Base-by-base conservation (phyloP, 192 early-diverging fungal genomes). In the Funneliformis geosporum region DNA sequence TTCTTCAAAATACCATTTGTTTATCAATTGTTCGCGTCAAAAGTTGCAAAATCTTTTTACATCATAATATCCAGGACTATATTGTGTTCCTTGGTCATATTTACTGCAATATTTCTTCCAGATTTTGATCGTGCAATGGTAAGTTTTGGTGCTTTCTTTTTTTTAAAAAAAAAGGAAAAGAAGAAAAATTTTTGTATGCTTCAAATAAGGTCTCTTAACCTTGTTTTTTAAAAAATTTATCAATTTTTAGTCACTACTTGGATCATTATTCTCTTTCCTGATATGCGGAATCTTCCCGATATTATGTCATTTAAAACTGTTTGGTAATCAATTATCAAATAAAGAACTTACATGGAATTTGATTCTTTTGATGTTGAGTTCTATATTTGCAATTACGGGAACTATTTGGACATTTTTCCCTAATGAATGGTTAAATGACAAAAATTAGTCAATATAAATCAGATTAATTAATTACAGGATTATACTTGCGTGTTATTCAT, bases 331-430 rank as follows among this genome's bases (percentile, higher is more conserved):
- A 40, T 43, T 76, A 11, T 43, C 55, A 18, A 76, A 64, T 64
- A 43, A 44, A 12, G 42, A 64, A 76, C 23, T 76, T 12, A 23
- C 25, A n/a, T 65, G 25, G 61, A 27, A 65, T 60, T 21, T 76
- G 23, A 64, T 64, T 25, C 6, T 76, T 12, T 44, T 76, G 10
- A 11, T 40, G 5, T 27, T 64, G 1, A 43, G 60, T 64, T 11
- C 40, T n/a, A 46, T 64, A 8, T 65, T 76, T 60, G 75, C 60
- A 9, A 43, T 14, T n/a, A 25, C 44, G n/a, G 75, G 75, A 40
- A 76, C 75, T 9, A 65, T 76, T 62, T 76, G 75, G 75, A 76
- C 75, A 25, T 76, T 76, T 27, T 43, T 76, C 10, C 60, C 75
- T n/a, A 40, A 6, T 0, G 39, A 64, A 12, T 76, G 59, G 75